Evolutionary conservation across 441 rosid species (phyloP).

Genomic region (Brassica balearica): DNA sequence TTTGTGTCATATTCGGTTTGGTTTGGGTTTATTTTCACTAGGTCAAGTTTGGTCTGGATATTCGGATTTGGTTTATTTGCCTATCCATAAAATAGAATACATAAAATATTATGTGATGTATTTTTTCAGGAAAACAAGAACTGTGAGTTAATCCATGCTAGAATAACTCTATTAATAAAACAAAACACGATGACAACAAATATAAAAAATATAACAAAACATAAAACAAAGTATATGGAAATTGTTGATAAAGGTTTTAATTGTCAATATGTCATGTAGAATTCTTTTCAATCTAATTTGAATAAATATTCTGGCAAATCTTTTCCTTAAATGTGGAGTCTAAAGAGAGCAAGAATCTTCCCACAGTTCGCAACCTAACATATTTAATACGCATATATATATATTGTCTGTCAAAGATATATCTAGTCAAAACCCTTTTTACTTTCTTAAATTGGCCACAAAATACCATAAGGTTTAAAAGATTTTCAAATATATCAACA

Average conservation of each 20-base stretch:
- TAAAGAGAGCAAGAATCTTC: constrained; percentile 39
- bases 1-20: too few relatives aligned
- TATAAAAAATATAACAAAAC: background rate
- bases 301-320: constrained; percentile 23
- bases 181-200: too few relatives aligned
- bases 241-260: background rate
- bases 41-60: too few relatives aligned
- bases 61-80: too few relatives aligned
- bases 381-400: constrained; percentile 35
- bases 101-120: background rate
- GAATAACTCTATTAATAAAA: background rate
- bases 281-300: constrained; percentile 10
- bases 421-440: constrained; percentile 1
- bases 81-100: too few relatives aligned
- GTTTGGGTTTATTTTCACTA: too few relatives aligned
- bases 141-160: background rate
- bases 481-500: background rate
- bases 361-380: constrained; percentile 39
- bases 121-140: background rate
- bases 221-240: background rate
- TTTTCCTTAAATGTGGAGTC: constrained; percentile 36
- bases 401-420: constrained; percentile 24
- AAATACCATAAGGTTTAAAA: background rate
- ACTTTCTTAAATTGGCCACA: constrained; percentile 23
- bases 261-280: background rate